Evolutionary conservation across 2,329 filamentous ascomycete genomes (phyloP), one percentile per base, ranked within the genome.

Genomic region (Scedosporium apiospermum): DNA sequence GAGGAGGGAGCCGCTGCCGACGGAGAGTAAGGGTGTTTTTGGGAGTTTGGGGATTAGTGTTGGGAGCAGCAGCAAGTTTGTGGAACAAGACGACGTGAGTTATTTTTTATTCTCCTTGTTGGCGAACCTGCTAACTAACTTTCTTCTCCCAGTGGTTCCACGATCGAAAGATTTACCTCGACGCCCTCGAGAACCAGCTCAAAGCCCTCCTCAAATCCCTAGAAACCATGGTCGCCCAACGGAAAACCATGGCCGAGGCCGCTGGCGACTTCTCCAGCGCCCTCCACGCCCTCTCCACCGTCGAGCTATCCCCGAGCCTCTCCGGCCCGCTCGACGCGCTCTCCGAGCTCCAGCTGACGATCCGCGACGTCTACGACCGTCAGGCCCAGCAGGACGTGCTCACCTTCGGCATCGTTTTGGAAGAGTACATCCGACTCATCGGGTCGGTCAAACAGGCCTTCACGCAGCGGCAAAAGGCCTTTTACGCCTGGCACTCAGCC

Each of bases 321-420:
- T 96, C 93, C 0, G 90, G 88, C 0, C 95, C 95, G 0, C 81
- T 99, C 6, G 93, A 96, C 68, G 91, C 91, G 21, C 83, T 99
- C 9, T 96, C 93, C 2, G 93, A 97, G 68, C 82, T 99, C 2
- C 95, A 99, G 74, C 82, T 96, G 65, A 93, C 93, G 44, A 96
- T 99, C 67, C 87, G 89, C 64, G 95, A 99, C 70, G 85, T 99
- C 1, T 98, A 99, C 72, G 92, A 97, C 69, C 89, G 95, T 23
- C 95, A 99, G 75, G 95, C 95, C 10, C 92, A 97, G 76, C 95
- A 99, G 74, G 95, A 99, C 71, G 88, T 98, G 38, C 82, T 99
- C 60, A 99, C 95, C 0, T 87, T 99, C 66, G 95, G 95, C 44
- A 98, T 98, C 71, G 96, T 96, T 53, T 93, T 99, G 66, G 95